Conservation (phyloP, 73 alveolate genomes). For the Stentor roeselii region DNA sequence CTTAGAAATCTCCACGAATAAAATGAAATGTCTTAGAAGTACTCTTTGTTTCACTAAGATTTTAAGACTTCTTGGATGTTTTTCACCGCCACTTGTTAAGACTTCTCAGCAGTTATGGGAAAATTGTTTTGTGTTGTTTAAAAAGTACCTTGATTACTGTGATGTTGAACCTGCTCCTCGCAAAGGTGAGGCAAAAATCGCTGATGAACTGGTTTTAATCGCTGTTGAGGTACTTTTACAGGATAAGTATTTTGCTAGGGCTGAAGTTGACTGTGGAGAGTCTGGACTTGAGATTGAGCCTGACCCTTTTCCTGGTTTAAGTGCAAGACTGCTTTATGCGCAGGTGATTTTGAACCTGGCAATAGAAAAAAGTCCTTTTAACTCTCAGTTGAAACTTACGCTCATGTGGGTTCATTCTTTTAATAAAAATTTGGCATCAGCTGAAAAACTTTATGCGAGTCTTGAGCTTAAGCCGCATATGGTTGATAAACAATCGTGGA, state of each 20-base stretch:
- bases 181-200: not conserved
- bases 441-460: not conserved
- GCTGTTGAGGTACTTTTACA: constrained; percentile 15
- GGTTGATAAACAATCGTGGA: constrained; percentile 9
- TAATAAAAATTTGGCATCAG: not conserved
- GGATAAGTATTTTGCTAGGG: not conserved
- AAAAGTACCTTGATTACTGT: not conserved
- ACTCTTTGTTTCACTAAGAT: not conserved
- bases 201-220: constrained; percentile 3
- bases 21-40: constrained; percentile 9
- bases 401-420: not conserved
- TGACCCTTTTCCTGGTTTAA: constrained; percentile 1
- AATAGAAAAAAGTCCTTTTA: not conserved
- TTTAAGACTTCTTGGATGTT: not conserved
- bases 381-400: not conserved
- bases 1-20: not conserved
- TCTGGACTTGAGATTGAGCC: not conserved
- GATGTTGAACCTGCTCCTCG: constrained; percentile 5
- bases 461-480: not conserved
- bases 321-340: not conserved
- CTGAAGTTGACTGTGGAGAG: not conserved
- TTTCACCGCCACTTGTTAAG: constrained; percentile 13
- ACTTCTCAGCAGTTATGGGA: constrained; percentile 13
- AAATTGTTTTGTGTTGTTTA: not conserved
- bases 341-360: not conserved